Percentiles rank a stretch among this genome's conserved stretches.
Evolutionary conservation across 2,329 filamentous ascomycete genomes (phyloP).

Genomic region (Penicillium oxalicum): DNA sequence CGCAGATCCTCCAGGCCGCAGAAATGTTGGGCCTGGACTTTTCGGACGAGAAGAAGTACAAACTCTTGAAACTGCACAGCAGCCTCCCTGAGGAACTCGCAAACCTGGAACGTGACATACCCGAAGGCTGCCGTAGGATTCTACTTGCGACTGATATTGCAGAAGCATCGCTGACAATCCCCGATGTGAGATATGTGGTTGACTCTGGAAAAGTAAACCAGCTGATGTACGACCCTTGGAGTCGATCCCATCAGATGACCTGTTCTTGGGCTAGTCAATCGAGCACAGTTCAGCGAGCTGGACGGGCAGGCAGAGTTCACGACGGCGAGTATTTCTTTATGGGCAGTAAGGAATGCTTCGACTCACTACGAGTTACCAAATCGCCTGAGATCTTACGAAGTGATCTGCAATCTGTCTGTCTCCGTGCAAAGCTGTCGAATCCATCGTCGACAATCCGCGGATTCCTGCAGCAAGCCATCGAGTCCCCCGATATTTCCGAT

Average conservation of each 20-base stretch:
- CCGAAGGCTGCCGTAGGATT: slow-evolving; percentile 42
- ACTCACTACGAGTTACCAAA: slow-evolving; percentile 29
- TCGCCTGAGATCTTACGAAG: slow-evolving; percentile 40
- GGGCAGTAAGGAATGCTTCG: slow-evolving; percentile 35
- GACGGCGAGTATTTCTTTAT: slow-evolving; percentile 47
- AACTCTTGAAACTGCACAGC: slow-evolving; percentile 45
- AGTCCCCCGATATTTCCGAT: slow-evolving; percentile 37
- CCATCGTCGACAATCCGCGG: slow-evolving; percentile 36
- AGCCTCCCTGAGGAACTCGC: slow-evolving; percentile 40
- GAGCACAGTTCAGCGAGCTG: slow-evolving; percentile 45
- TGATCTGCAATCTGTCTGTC: slow-evolving; percentile 42
- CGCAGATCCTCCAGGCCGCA: slow-evolving; percentile 23
- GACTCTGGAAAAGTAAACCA: slow-evolving; percentile 43
- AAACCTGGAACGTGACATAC: slow-evolving; percentile 38
- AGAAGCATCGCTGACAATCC: slow-evolving; percentile 49
- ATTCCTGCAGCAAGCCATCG: slow-evolving; percentile 41
- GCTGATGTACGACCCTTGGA: slow-evolving; percentile 36
- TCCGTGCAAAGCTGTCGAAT: slow-evolving; percentile 39
- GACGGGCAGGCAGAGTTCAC: slow-evolving; percentile 46
- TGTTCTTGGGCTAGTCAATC: slow-evolving; percentile 46
- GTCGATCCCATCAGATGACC: slow-evolving; percentile 35
- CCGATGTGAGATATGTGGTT: slow-evolving; percentile 47
- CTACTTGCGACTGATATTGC: slow-evolving; percentile 49
- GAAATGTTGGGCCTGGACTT: slow-evolving; percentile 37
- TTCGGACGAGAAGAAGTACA: slow-evolving; percentile 34